Evolutionary conservation across 345 rosid genomes (phyloP).

Genomic region (Ceriops decandra): DNA sequence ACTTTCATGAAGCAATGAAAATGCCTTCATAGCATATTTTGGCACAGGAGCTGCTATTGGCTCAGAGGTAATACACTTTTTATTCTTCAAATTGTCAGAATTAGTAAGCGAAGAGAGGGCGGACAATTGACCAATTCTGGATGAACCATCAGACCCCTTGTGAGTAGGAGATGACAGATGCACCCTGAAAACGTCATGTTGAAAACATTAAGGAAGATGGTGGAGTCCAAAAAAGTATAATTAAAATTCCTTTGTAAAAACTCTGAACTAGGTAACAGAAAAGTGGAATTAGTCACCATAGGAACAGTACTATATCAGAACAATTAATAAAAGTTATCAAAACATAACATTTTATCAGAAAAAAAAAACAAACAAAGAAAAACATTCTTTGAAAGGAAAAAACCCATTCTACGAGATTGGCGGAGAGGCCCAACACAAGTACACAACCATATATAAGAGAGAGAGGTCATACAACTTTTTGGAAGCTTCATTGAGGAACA

Average conservation of each 20-base stretch:
- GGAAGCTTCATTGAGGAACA: background rate
- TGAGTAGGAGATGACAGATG: constrained; percentile 36
- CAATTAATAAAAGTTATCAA: too few relatives aligned
- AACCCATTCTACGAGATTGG: too few relatives aligned
- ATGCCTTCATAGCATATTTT: constrained; percentile 54
- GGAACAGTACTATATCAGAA: too few relatives aligned
- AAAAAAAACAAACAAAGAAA: too few relatives aligned
- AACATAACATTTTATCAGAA: too few relatives aligned
- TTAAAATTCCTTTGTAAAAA: background rate
- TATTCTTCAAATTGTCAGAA: constrained; percentile 35
- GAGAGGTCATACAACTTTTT: too few relatives aligned
- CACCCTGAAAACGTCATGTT: constrained; percentile 32
- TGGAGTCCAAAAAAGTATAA: background rate
- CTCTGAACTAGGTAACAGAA: background rate
- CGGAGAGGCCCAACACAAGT: too few relatives aligned
- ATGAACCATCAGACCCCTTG: constrained; percentile 11
- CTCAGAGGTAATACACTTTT: constrained; percentile 21
- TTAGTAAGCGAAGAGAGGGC: constrained; percentile 20
- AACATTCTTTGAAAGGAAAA: too few relatives aligned
- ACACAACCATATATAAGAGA: too few relatives aligned
- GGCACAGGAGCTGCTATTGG: constrained; percentile 33
- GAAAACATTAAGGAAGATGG: background rate
- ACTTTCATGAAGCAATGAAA: constrained; percentile 52
- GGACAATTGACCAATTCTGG: constrained; percentile 25
- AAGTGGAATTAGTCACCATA: too few relatives aligned